A percentile compares a stretch with the other conserved stretches of the same genome.
These are phyloP conservation scores for Aspergillus pseudonomiae DNA, from an alignment of 2,329 filamentous ascomycete genomes.

Conservation along the genomic window DNA sequence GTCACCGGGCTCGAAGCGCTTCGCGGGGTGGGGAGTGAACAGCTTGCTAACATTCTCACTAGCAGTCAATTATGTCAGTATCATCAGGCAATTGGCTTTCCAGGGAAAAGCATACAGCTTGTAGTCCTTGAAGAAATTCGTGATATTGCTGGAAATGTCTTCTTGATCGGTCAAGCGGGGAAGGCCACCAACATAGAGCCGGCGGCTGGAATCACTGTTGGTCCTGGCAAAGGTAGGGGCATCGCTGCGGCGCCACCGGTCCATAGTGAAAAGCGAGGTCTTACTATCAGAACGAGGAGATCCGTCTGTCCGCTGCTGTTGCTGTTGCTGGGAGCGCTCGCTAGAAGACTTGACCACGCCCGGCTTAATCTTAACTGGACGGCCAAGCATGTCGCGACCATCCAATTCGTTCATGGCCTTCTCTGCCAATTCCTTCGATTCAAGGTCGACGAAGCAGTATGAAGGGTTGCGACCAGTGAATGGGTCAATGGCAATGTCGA, in stretches of 20 bases:
- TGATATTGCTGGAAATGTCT: slow-evolving; percentile 46
- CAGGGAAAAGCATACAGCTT: slow-evolving; percentile 38
- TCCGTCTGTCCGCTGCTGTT: slow-evolving; percentile 23
- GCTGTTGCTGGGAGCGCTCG: slow-evolving; percentile 30
- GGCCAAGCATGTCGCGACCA: slow-evolving; percentile 58
- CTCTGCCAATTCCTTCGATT: slow-evolving; percentile 59
- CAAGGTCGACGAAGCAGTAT: slow-evolving; percentile 74
- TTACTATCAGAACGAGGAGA: slow-evolving; percentile 24
- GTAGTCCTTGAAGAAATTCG: slow-evolving; percentile 49
- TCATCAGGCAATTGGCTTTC: not conserved
- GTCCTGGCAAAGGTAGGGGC: slow-evolving; percentile 37
- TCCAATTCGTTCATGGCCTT: slow-evolving; percentile 61
- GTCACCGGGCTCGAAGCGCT: slow-evolving; percentile 54
- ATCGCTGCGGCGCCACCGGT: slow-evolving; percentile 49
- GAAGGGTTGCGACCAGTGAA: slow-evolving; percentile 70
- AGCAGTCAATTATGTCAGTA: slow-evolving; percentile 9
- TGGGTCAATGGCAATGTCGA: slow-evolving; percentile 71
- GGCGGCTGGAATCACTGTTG: slow-evolving; percentile 42
- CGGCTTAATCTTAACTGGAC: slow-evolving; percentile 66
- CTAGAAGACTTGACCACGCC: slow-evolving; percentile 59
- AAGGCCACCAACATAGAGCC: slow-evolving; percentile 53
- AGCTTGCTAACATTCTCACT: slow-evolving; percentile 54
- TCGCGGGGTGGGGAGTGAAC: slow-evolving; percentile 63
- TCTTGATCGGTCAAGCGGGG: slow-evolving; percentile 48
- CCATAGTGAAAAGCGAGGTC: slow-evolving; percentile 34